A percentile compares a stretch with the other conserved stretches of the same genome.
Conservation (phyloP, 495 filamentous ascomycete species). For the Penicilliopsis zonata region DNA sequence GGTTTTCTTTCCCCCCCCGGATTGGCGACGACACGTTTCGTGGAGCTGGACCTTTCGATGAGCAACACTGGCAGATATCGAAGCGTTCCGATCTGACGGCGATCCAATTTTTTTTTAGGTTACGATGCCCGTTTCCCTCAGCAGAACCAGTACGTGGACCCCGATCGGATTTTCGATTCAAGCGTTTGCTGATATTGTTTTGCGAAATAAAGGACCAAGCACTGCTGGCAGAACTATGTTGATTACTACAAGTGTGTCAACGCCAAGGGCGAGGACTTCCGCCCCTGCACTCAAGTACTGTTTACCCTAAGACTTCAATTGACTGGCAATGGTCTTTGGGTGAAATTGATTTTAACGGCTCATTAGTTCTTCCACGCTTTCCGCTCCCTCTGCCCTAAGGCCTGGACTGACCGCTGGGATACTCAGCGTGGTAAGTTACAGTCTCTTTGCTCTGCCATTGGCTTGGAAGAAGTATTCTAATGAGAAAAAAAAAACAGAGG, state of each 20-base stretch:
- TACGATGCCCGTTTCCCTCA: conserved; percentile 99
- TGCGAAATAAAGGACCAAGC: conserved; percentile 46
- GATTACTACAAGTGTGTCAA: conserved; percentile 99
- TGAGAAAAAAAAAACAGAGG: conserved; percentile 40
- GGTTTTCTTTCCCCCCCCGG: conserved; percentile 8
- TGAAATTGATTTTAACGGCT: neutral
- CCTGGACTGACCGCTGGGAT: conserved; percentile 94
- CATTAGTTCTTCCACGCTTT: conserved; percentile 86
- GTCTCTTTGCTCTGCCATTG: conserved; percentile 1
- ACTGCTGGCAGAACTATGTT: conserved; percentile 99
- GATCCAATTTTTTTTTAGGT: conserved; percentile 56
- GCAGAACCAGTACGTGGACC: conserved; percentile 67
- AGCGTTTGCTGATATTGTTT: neutral
- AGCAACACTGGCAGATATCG: no score
- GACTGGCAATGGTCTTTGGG: conserved; percentile 3
- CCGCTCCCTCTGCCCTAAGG: conserved; percentile 90
- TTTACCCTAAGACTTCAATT: neutral
- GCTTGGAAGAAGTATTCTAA: neutral
- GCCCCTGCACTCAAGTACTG: conserved; percentile 87
- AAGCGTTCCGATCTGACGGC: no score
- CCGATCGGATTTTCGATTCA: neutral
- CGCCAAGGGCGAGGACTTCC: conserved; percentile 98
- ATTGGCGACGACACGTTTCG: conserved; percentile 2
- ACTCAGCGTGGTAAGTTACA: conserved; percentile 70
- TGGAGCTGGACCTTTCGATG: no score